A percentile compares a stretch with the other conserved stretches of the same genome.
Conservation (phyloP, 768 basidiomycete genomes). For the Chalciporus pseudorubinellus region DNA sequence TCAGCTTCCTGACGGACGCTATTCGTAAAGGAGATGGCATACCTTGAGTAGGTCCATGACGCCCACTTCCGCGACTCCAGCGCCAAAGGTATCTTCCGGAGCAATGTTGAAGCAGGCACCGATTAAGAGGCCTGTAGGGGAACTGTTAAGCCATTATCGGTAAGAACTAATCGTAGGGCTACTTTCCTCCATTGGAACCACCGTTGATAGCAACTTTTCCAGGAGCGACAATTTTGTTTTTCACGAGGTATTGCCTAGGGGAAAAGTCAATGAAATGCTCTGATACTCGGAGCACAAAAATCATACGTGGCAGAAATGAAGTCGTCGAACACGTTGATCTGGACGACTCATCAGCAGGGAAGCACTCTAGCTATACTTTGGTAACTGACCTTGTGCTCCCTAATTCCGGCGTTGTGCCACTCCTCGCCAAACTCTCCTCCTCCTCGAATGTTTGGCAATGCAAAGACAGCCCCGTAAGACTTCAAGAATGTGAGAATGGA, state of each 20-base stretch:
- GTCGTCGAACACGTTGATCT: constrained; percentile 79
- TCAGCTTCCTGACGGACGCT: neutral
- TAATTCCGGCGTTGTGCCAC: constrained; percentile 76
- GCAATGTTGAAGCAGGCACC: constrained; percentile 84
- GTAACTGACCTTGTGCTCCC: constrained; percentile 60
- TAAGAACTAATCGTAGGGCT: neutral
- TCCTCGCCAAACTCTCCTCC: constrained; percentile 80
- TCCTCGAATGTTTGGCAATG: constrained; percentile 58
- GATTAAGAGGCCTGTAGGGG: constrained; percentile 61
- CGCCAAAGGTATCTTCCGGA: constrained; percentile 73
- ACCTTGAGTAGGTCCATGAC: constrained; percentile 80
- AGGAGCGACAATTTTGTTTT: constrained; percentile 63
- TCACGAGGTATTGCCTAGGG: constrained; percentile 66
- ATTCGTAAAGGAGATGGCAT: neutral
- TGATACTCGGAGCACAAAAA: neutral
- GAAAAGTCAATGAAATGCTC: neutral
- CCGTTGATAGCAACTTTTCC: constrained; percentile 78
- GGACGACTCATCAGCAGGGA: constrained; percentile 3
- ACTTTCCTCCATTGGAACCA: constrained; percentile 74
- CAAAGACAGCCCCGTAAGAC: constrained; percentile 65
- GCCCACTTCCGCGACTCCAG: constrained; percentile 77
- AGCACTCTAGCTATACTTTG: neutral
- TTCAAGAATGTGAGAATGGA: constrained; percentile 71
- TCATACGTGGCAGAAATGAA: constrained; percentile 79
- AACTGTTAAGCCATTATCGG: neutral